Evolutionary conservation across 108 stramenopile species (phyloP).

Genomic region (Parietichytrium sp.): DNA sequence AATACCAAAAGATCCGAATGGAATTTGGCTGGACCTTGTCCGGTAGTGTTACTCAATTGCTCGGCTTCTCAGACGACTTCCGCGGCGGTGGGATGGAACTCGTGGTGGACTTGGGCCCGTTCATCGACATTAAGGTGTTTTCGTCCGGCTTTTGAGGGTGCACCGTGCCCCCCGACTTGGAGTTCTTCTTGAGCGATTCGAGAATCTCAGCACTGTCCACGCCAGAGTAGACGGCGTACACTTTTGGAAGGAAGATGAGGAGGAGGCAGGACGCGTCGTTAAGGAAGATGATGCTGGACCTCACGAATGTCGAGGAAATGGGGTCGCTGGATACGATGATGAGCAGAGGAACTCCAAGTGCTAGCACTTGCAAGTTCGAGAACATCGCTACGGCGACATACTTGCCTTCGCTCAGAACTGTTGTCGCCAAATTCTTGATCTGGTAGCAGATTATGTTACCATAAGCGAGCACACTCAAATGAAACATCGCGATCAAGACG

Average conservation of each 20-base stretch:
- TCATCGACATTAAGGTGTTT: too few relatives aligned
- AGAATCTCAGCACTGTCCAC: too few relatives aligned
- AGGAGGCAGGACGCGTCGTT: background rate
- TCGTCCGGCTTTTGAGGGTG: too few relatives aligned
- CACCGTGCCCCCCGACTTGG: too few relatives aligned
- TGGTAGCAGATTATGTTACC: background rate
- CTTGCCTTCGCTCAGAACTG: background rate
- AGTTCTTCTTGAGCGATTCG: too few relatives aligned
- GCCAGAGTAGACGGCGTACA: too few relatives aligned
- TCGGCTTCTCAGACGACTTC: too few relatives aligned
- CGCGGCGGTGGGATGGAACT: too few relatives aligned
- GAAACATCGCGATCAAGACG: background rate
- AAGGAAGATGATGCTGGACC: constrained; percentile 2
- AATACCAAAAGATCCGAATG: too few relatives aligned
- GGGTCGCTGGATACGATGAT: background rate
- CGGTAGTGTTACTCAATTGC: too few relatives aligned
- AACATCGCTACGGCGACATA: background rate
- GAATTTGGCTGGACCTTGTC: too few relatives aligned
- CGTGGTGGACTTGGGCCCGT: too few relatives aligned
- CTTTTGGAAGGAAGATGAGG: constrained; percentile 1
- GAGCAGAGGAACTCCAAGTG: background rate
- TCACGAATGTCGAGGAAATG: background rate
- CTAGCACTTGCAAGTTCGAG: background rate
- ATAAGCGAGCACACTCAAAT: background rate
- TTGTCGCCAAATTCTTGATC: background rate